Evolutionary conservation across 192 early-diverging fungal genomes (phyloP), one percentile per base, ranked within the genome.

Genomic region (Glomus cerebriforme): DNA sequence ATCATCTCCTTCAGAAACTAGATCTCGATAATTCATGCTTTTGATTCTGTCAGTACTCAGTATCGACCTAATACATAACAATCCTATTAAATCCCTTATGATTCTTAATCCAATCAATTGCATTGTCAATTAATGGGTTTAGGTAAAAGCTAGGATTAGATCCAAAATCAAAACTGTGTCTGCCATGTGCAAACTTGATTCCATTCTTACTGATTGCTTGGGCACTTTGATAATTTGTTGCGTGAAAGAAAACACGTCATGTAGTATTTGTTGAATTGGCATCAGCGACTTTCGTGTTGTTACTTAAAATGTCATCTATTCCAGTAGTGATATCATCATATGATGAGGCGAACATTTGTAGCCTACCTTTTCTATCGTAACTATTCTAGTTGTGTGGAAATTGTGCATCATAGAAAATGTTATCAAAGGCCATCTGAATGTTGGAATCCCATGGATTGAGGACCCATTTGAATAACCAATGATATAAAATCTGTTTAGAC

Each of bases 1-100:
- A 71, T 49, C 69, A 0, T 71, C 26, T 73, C 62, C n/a, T n/a
- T n/a, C 68, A 0, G 34, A n/a, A 70, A 70, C 34, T 35, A 70
- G 2, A 70, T 70, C 37, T 3, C 68, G 26, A 37, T 70, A 31
- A 5, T 35, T 37, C 68, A 70, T 70, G 34, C 68, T 9, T 70
- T 70, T 45, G 0, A 70, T 37, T 70, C 13, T 70, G 3, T 70
- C 68, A 29, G n/a, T n/a, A n/a, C n/a, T 43, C 39, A 5, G 3
- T 9, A 26, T 70, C 68, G 15, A 70, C 34, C 68, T 37, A 70
- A 70, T 70, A 70, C 0, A 37, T 19, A 3, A 37, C 13, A 26
- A 70, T 22, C 43, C 34, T 4, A 62, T 32, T 59, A 24, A 59
- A 59, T 74, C 58, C 73, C 0, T 59, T 10, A 34, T 6, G 0